Evolutionary conservation across 768 basidiomycete genomes (phyloP).

Genomic region (Fistulinella prunicolor): DNA sequence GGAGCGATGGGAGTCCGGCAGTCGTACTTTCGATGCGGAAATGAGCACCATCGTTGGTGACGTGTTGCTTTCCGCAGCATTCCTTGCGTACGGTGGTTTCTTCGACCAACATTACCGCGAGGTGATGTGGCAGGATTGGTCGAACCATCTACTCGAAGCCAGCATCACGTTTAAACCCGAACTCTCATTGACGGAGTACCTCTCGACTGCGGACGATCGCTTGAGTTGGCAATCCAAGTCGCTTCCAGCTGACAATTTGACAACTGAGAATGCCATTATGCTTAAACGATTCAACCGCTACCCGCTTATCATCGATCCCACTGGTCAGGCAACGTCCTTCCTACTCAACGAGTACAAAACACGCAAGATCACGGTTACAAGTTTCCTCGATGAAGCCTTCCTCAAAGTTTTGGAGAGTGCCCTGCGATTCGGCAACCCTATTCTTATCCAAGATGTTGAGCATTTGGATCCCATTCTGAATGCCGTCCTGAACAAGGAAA

Average conservation of each 20-base stretch:
- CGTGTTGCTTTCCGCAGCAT: constrained; percentile 91
- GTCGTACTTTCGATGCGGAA: constrained; percentile 92
- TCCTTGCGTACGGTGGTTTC: constrained; percentile 96
- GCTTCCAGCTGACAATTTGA: constrained; percentile 92
- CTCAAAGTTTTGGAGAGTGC: constrained; percentile 97
- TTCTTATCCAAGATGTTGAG: constrained; percentile 97
- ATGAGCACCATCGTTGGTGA: constrained; percentile 99
- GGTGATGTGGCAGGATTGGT: constrained; percentile 96
- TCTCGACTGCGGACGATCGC: constrained; percentile 95
- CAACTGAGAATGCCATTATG: constrained; percentile 99
- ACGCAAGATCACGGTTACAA: constrained; percentile 96
- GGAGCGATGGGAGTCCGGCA: constrained; percentile 90
- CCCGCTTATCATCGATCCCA: constrained; percentile 96
- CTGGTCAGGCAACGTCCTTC: constrained; percentile 95
- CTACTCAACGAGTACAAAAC: constrained; percentile 92
- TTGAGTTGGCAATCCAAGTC: constrained; percentile 94
- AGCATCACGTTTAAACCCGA: constrained; percentile 90
- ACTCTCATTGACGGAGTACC: constrained; percentile 89
- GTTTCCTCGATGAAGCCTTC: constrained; percentile 98
- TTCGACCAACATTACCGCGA: constrained; percentile 99
- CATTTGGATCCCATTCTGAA: constrained; percentile 97
- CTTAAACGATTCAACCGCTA: constrained; percentile 97
- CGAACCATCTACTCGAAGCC: constrained; percentile 82
- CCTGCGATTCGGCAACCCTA: constrained; percentile 96
- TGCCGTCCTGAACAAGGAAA: constrained; percentile 95